Base-by-base conservation (phyloP, 306 rosid species). In the Cucumis melo region DNA sequence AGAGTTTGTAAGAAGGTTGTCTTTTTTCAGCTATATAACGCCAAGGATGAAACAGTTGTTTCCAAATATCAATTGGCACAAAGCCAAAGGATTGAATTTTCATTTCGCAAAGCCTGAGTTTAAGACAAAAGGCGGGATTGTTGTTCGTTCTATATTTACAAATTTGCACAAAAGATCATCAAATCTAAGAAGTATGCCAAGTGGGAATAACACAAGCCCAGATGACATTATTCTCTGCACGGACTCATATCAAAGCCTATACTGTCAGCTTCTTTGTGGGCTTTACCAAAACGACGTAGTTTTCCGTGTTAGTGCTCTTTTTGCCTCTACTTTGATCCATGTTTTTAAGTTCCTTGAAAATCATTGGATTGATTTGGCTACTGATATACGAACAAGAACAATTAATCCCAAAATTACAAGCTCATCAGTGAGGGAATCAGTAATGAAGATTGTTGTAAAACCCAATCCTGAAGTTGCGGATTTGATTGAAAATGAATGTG, bases 191-290 rank as follows among this genome's bases (percentile, higher is more conserved):
- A 46, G 74, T 73, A 54, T 44, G 12, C 48, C 75, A 19, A 24
- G n/a, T n/a, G 85, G 81, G 11, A 84, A 80, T 81, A 83, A 87
- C 59, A 87, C 91, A 17, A 86, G 88, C 76, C 94, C 89, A 38
- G 82, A 80, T 50, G 85, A 87, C 10, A 75, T 88, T 63, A 73
- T 87, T 68, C 84, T 87, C 82, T 89, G 90, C 73, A 65, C 82
- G 2, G 90, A 87, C 68, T 62, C 90, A 12, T 86, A 81, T 24
- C 91, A 89, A 61, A 89, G 94, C 80, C 83, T 86, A 89, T 89
- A 89, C 64, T 84, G 90, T 57, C 94, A 89, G 46, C 68, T 89
- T 74, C 93, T 89, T 6, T 89, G 90, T 57, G 93, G 93, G 10
- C 90, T 89, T 2, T 81, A 20, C 6, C 89, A 84, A 75, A 83